Evolutionary conservation across 495 filamentous ascomycete species (phyloP), one percentile per base, ranked within the genome.

Genomic region (Lepraria neglecta): DNA sequence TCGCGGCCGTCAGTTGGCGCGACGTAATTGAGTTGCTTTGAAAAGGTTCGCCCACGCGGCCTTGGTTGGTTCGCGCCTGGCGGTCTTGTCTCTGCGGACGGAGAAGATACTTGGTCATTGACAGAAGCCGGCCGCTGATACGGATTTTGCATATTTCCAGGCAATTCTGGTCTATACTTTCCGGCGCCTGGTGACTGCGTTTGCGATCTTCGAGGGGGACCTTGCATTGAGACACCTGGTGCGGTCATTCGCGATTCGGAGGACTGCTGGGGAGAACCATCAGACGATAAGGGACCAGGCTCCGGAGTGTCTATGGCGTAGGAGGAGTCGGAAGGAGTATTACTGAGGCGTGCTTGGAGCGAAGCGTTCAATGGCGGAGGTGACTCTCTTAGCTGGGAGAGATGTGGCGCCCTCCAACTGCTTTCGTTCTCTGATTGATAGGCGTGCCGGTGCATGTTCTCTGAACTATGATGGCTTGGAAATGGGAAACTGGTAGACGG

Each of bases 101-200:
- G 24, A 21, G 28, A 40, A 17, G 58, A 33, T 53, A 53, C 40
- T 15, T 53, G 47, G 40, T 60, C 51, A 15, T 87, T 78, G 11
- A 84, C 86, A 3, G 88, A 91, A 35, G 87, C 85, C 31, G 89
- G 88, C 19, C 88, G 79, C 61, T 79, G 84, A 43, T 81, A 72
- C 19, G 79, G 74, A n/a, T 88, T 82, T 31, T 17, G 75, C 64
- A 3, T 74, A 67, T n/a, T 74, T 80, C 43, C 63, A 52, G 24
- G 74, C 69, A 56, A 69, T 68, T 21, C 80, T 28, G 42, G 73
- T 30, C 77, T 77, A 3, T 82, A 80, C 58, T 80, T 77, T 45
- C 83, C 71, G 9, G 76, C 73, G 38, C 85, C 83, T 7, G 94
- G 92, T 21, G 91, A 96, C 69, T 95, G 90, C 1, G 92, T 96